Percentiles rank a stretch among this genome's conserved stretches.
These are phyloP conservation scores for Starmerella gropengiesseri DNA, from an alignment of 805 yeast species.

Conservation along the genomic window DNA sequence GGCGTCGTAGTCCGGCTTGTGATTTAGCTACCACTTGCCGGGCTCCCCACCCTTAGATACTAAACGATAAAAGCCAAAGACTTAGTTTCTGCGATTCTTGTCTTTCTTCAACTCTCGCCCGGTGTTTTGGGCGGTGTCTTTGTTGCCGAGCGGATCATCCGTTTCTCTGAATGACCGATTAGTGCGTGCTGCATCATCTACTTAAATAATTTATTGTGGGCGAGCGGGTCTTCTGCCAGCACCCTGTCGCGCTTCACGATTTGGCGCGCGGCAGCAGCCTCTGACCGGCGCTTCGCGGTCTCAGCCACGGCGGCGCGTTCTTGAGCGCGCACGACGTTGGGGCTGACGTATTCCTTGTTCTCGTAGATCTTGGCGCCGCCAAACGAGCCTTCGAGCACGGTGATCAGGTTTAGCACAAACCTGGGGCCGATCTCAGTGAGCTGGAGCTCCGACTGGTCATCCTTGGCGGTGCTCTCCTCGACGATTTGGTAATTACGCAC, in stretches of 20 bases:
- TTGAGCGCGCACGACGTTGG: slow-evolving; percentile 90
- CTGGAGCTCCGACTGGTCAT: slow-evolving; percentile 46
- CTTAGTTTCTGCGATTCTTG: no score
- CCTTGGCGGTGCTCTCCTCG: slow-evolving; percentile 36
- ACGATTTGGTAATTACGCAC: slow-evolving; percentile 85
- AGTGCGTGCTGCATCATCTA: slow-evolving; percentile 19
- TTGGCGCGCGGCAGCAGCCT: slow-evolving; percentile 67
- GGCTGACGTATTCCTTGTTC: slow-evolving; percentile 92
- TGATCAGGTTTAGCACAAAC: slow-evolving; percentile 81
- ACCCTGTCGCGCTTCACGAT: slow-evolving; percentile 64
- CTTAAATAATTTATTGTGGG: slow-evolving; percentile 67
- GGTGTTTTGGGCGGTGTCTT: no score
- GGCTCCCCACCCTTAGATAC: no score
- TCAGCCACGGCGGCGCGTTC: slow-evolving; percentile 66
- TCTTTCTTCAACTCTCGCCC: no score
- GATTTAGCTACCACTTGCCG: no score
- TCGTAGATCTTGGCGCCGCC: slow-evolving; percentile 97
- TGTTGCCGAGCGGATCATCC: neutral
- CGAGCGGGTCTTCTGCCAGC: slow-evolving; percentile 65
- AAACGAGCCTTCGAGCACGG: slow-evolving; percentile 89
- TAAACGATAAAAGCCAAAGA: no score
- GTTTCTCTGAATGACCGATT: neutral
- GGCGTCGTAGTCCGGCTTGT: no score
- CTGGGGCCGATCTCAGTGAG: slow-evolving; percentile 95
- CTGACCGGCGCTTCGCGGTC: slow-evolving; percentile 66